Evolutionary conservation across 306 rosid genomes (phyloP).

Genomic region (Acacia melanoxylon): DNA sequence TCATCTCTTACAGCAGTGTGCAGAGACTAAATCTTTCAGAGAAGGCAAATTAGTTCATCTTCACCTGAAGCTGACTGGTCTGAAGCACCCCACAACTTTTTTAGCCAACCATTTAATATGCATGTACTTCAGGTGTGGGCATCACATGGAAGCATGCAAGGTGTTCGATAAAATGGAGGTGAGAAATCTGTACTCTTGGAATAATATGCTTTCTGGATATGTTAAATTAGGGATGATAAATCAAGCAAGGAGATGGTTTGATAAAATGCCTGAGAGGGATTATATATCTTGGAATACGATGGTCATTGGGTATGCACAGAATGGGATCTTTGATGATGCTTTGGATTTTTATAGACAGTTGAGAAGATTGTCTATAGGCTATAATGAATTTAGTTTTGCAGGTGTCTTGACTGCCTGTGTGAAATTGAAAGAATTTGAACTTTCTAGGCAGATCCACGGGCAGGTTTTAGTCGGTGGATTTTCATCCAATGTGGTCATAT

Average conservation of each 20-base stretch:
- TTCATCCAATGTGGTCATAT: slow-evolving; percentile 63
- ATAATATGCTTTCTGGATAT: slow-evolving; percentile 81
- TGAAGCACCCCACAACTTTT: slow-evolving; percentile 59
- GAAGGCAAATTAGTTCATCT: slow-evolving; percentile 70
- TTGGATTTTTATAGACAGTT: slow-evolving; percentile 57
- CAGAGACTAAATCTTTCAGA: slow-evolving; percentile 40
- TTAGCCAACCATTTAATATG: slow-evolving; percentile 67
- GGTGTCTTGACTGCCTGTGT: slow-evolving; percentile 74
- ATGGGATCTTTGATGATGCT: slow-evolving; percentile 56
- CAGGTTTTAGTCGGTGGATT: slow-evolving; percentile 77
- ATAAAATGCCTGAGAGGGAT: slow-evolving; percentile 67
- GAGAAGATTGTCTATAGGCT: slow-evolving; percentile 55
- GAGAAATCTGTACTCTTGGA: slow-evolving; percentile 82
- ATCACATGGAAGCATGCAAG: slow-evolving; percentile 56
- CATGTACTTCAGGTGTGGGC: slow-evolving; percentile 67
- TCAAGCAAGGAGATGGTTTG: slow-evolving; percentile 59
- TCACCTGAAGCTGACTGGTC: slow-evolving; percentile 69
- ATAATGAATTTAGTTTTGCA: slow-evolving; percentile 75
- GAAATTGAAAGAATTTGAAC: slow-evolving; percentile 53
- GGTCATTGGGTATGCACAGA: slow-evolving; percentile 68
- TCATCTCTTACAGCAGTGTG: slow-evolving; percentile 63
- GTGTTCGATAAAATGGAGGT: slow-evolving; percentile 78
- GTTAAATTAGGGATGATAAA: slow-evolving; percentile 63
- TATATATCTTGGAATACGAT: slow-evolving; percentile 80
- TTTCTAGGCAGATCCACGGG: slow-evolving; percentile 77